Evolutionary conservation across 2,329 filamentous ascomycete genomes (phyloP).

Genomic region (Dactylella cylindrospora): DNA sequence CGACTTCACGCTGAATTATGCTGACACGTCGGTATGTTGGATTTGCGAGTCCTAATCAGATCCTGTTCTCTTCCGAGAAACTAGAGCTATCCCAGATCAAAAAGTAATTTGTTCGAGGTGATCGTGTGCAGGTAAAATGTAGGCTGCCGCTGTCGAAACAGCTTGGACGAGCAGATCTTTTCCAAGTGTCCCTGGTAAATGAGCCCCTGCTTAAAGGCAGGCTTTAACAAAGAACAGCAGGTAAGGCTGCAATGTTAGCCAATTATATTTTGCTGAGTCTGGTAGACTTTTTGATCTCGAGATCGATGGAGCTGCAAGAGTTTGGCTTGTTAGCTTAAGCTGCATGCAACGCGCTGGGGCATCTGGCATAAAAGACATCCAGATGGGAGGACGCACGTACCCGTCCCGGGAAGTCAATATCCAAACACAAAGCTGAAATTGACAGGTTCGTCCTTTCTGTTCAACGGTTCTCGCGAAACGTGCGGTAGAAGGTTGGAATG

Average conservation of each 20-base stretch:
- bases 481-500: constrained; percentile 55
- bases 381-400: constrained; percentile 34
- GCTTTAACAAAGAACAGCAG: neutral
- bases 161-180: constrained; percentile 33
- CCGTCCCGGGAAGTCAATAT: constrained; percentile 34
- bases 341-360: constrained; percentile 43
- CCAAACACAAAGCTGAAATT: constrained; percentile 27
- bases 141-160: constrained; percentile 26
- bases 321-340: constrained; percentile 34
- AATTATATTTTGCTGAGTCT: too few species aligned
- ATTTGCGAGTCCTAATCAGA: constrained; percentile 25
- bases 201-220: too few species aligned
- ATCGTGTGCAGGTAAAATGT: constrained; percentile 35
- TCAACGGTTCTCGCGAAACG: constrained; percentile 26
- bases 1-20: constrained; percentile 25
- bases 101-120: constrained; percentile 27
- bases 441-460: constrained; percentile 30
- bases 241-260: constrained; percentile 1
- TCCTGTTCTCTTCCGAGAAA: constrained; percentile 22
- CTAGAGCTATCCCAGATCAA: constrained; percentile 18
- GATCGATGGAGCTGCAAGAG: constrained; percentile 9
- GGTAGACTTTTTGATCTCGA: constrained; percentile 11
- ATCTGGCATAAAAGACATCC: constrained; percentile 19
- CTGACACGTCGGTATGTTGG: constrained; percentile 33
- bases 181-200: constrained; percentile 34